Percentiles rank a stretch among this genome's conserved stretches.
Conservation (phyloP, 495 filamentous ascomycete genomes). For the Podospora comata region DNA sequence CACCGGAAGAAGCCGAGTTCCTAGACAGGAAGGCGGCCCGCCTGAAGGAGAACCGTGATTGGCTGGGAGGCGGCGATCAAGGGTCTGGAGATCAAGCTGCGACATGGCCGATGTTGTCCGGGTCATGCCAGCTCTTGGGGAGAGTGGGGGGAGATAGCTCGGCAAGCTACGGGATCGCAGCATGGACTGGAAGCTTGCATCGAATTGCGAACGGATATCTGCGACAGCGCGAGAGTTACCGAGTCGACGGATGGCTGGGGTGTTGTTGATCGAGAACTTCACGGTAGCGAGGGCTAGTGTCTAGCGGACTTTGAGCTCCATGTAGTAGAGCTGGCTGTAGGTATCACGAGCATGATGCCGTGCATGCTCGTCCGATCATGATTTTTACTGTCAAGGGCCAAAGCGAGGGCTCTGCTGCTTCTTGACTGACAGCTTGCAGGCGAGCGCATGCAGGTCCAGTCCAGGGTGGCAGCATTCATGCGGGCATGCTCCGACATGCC, state of each 20-base stretch:
- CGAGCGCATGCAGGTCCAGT: slow-evolving; percentile 19
- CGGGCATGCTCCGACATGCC: slow-evolving; percentile 11
- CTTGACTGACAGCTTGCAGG: slow-evolving; percentile 17
- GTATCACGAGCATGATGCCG: slow-evolving; percentile 3
- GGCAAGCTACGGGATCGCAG: slow-evolving; percentile 1
- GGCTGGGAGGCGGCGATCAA: slow-evolving; percentile 21
- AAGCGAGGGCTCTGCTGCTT: slow-evolving; percentile 3
- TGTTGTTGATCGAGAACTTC: not conserved
- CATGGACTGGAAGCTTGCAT: slow-evolving; percentile 1
- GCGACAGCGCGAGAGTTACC: slow-evolving; percentile 13
- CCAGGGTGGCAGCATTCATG: slow-evolving; percentile 19
- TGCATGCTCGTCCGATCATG: not conserved
- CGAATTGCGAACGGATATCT: slow-evolving; percentile 10
- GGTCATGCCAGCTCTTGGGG: slow-evolving; percentile 3
- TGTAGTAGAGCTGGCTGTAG: not conserved
- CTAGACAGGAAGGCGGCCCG: slow-evolving; percentile 24
- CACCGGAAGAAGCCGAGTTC: slow-evolving; percentile 9
- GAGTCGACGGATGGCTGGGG: slow-evolving; percentile 4
- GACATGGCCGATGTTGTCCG: slow-evolving; percentile 4
- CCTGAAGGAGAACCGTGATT: slow-evolving; percentile 16
- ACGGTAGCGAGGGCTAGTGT: not conserved
- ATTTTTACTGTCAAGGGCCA: not conserved
- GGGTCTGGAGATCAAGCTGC: slow-evolving; percentile 16
- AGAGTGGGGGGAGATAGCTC: not conserved
- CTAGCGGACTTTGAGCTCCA: not conserved